These are phyloP conservation scores for Fistulinella staudtii DNA, from an alignment of 1,284 basidiomycete species.

Conservation along the genomic window DNA sequence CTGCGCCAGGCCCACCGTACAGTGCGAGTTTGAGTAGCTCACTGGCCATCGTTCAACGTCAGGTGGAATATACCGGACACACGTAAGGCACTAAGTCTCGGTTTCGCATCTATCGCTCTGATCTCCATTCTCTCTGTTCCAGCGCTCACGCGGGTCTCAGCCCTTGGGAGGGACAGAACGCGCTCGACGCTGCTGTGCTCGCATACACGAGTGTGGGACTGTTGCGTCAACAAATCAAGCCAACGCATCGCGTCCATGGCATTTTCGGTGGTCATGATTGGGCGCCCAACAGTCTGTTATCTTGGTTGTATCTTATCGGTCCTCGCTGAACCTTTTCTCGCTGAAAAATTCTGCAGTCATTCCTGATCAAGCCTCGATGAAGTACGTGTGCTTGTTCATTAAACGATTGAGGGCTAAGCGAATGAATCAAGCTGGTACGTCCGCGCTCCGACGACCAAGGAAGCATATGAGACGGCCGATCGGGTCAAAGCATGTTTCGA, in stretches of 20 bases:
- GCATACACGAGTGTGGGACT: slow-evolving; percentile 68
- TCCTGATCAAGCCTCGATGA: slow-evolving; percentile 69
- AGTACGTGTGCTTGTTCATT: slow-evolving; percentile 33
- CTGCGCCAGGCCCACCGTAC: slow-evolving; percentile 51
- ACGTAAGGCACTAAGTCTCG: slow-evolving; percentile 39
- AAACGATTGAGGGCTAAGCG: neutral
- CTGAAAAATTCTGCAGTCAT: slow-evolving; percentile 52
- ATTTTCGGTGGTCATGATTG: slow-evolving; percentile 62
- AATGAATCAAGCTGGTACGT: slow-evolving; percentile 51
- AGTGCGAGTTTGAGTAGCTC: slow-evolving; percentile 50
- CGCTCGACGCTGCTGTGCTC: slow-evolving; percentile 71
- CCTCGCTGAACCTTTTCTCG: neutral
- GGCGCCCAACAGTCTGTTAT: slow-evolving; percentile 50
- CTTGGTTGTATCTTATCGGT: neutral
- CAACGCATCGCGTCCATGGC: slow-evolving; percentile 62
- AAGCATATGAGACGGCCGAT: slow-evolving; percentile 51
- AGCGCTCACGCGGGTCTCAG: slow-evolving; percentile 67
- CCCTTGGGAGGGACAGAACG: slow-evolving; percentile 74
- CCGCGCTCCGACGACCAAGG: slow-evolving; percentile 63
- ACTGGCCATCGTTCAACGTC: slow-evolving; percentile 47
- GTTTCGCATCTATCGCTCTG: neutral
- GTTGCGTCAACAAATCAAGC: slow-evolving; percentile 68
- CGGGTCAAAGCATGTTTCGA: slow-evolving; percentile 71
- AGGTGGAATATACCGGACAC: slow-evolving; percentile 55
- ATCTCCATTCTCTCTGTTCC: neutral